These are phyloP conservation scores for Nyctanthes arbortristis DNA, from an alignment of 257 asterid genomes.

Conservation along the genomic window DNA sequence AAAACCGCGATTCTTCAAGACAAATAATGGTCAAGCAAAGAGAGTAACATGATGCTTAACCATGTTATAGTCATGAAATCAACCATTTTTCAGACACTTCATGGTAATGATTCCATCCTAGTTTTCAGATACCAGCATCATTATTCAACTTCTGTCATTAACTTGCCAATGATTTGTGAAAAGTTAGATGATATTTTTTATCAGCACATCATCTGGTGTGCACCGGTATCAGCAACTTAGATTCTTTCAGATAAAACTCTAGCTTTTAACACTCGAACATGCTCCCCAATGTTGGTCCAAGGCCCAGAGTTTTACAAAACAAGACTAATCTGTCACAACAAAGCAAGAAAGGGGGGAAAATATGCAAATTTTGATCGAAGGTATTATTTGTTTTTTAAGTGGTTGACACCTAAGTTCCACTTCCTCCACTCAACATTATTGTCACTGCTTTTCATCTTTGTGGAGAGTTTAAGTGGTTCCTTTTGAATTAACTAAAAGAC, in stretches of 20 bases:
- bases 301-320: too few relatives aligned
- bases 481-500: conserved; percentile 8
- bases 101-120: neutral
- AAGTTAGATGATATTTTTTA: neutral
- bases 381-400: conserved; percentile 24
- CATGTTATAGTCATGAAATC: neutral
- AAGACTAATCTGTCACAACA: too few relatives aligned
- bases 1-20: too few relatives aligned
- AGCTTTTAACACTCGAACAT: too few relatives aligned
- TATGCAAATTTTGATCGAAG: conserved; percentile 10
- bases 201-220: neutral
- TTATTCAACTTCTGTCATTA: too few relatives aligned
- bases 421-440: conserved; percentile 35
- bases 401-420: conserved; percentile 62
- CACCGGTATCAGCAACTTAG: too few relatives aligned
- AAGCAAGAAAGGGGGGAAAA: too few relatives aligned
- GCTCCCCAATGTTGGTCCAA: too few relatives aligned
- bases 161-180: too few relatives aligned
- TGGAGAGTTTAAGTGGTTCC: conserved; percentile 24
- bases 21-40: neutral
- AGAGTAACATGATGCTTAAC: too few relatives aligned
- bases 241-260: too few relatives aligned
- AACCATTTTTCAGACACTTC: neutral
- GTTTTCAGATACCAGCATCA: neutral
- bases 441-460: conserved; percentile 21